These are phyloP conservation scores for Skeletonema tropicum DNA, from an alignment of 108 stramenopile species.

Conservation along the genomic window DNA sequence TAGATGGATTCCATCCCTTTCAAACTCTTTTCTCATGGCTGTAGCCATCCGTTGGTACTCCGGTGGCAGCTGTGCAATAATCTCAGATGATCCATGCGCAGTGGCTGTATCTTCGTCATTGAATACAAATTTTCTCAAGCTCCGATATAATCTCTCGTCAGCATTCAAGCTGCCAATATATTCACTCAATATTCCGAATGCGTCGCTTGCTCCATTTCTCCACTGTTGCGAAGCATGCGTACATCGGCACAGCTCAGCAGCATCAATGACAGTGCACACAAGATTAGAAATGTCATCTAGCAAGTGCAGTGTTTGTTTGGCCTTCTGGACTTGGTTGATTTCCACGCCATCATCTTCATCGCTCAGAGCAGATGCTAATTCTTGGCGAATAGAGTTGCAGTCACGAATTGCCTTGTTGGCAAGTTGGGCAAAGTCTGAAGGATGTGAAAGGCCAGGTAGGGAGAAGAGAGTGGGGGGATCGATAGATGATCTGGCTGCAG, in stretches of 20 bases:
- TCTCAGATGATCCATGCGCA: background rate
- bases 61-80: conserved; percentile 45
- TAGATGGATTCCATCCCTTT: conserved; percentile 93
- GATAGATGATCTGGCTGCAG: background rate
- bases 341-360: background rate
- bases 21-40: conserved; percentile 86
- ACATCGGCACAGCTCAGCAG: conserved; percentile 91
- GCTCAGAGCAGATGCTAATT: conserved; percentile 35
- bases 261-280: conserved; percentile 96
- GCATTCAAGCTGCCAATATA: conserved; percentile 91
- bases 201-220: conserved; percentile 75
- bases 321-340: conserved; percentile 23
- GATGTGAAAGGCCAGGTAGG: conserved; percentile 58
- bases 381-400: conserved; percentile 63
- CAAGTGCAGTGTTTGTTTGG: conserved; percentile 61
- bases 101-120: conserved; percentile 1
- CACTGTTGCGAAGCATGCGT: conserved; percentile 78
- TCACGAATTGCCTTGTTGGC: conserved; percentile 62
- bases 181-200: conserved; percentile 76
- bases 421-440: conserved; percentile 66
- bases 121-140: conserved; percentile 46
- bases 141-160: conserved; percentile 73
- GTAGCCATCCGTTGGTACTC: conserved; percentile 81
- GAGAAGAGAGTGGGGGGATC: conserved; percentile 67
- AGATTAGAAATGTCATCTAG: conserved; percentile 88